These are phyloP conservation scores for Fraxinus velutina DNA, from an alignment of 305 asterid genomes.

Conservation along the genomic window DNA sequence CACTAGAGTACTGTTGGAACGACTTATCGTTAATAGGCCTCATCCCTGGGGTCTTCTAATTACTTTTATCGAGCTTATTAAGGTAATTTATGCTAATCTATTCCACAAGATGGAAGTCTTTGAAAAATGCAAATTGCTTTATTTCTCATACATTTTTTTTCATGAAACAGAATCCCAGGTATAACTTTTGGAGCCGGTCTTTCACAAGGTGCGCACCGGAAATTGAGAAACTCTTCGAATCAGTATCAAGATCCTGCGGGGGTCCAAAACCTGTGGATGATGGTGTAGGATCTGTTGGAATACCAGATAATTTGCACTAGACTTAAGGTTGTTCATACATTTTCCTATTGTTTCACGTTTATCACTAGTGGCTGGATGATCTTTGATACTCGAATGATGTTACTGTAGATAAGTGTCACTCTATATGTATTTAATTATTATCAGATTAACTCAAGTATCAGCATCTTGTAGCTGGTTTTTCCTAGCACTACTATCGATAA, in stretches of 20 bases:
- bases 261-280: constrained; percentile 93
- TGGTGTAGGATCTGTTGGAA: constrained; percentile 64
- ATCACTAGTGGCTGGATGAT: not conserved
- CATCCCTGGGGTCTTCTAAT: constrained; percentile 99
- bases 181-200: constrained; percentile 86
- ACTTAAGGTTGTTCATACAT: not conserved
- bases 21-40: constrained; percentile 87
- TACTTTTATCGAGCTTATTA: constrained; percentile 88
- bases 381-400: not conserved
- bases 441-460: not conserved
- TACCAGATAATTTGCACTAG: constrained; percentile 68
- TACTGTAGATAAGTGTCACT: not conserved
- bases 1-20: constrained; percentile 87
- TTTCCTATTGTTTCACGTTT: not conserved
- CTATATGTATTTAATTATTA: not conserved
- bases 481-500: not conserved
- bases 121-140: not conserved
- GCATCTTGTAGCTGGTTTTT: not conserved
- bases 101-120: not conserved
- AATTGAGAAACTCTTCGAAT: constrained; percentile 93
- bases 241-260: constrained; percentile 94
- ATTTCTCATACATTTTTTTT: not conserved
- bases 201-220: constrained; percentile 97
- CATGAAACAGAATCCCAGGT: constrained; percentile 70
- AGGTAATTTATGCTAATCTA: constrained; percentile 42